These are phyloP conservation scores for Claviceps pazoutovae DNA, from an alignment of 2,329 filamentous ascomycete genomes.

Conservation along the genomic window DNA sequence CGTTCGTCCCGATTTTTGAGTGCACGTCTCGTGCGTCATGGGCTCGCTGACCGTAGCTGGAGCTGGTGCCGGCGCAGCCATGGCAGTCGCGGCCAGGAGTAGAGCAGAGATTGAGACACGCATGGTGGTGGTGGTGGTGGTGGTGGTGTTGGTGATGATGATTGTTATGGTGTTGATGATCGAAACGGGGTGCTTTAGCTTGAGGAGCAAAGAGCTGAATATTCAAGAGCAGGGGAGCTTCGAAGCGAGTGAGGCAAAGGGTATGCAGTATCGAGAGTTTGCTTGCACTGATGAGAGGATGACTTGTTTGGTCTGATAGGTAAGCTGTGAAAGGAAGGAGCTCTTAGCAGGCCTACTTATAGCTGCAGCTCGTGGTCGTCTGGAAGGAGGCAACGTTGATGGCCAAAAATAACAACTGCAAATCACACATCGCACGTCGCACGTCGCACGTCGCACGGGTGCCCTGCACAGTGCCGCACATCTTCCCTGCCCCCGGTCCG, in stretches of 20 bases:
- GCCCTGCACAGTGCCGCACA: not conserved
- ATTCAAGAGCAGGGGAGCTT: not conserved
- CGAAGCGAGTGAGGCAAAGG: not conserved
- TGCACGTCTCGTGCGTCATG: conserved; percentile 9
- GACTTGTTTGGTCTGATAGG: not conserved
- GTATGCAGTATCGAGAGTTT: not conserved
- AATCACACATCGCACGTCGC: not conserved
- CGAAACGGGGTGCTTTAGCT: too few relatives aligned
- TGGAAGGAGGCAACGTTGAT: not conserved
- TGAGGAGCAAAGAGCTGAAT: not conserved
- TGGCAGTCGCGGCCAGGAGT: conserved; percentile 13
- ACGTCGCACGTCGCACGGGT: not conserved
- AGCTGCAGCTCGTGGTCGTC: not conserved
- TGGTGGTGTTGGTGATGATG: not conserved
- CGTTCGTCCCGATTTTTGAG: conserved; percentile 9
- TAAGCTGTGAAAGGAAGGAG: not conserved
- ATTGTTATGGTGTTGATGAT: not conserved
- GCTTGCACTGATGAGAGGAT: not conserved
- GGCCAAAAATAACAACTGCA: not conserved
- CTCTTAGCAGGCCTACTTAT: not conserved
- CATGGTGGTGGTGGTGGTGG: conserved; percentile 6
- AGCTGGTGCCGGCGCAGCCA: conserved; percentile 10
- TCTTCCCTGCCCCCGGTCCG: not conserved
- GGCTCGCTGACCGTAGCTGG: conserved; percentile 4
- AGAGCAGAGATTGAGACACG: conserved; percentile 9